Evolutionary conservation across 129 eudicot species (phyloP), one percentile per base, ranked within the genome.

Genomic region (Cynara cardunculus): DNA sequence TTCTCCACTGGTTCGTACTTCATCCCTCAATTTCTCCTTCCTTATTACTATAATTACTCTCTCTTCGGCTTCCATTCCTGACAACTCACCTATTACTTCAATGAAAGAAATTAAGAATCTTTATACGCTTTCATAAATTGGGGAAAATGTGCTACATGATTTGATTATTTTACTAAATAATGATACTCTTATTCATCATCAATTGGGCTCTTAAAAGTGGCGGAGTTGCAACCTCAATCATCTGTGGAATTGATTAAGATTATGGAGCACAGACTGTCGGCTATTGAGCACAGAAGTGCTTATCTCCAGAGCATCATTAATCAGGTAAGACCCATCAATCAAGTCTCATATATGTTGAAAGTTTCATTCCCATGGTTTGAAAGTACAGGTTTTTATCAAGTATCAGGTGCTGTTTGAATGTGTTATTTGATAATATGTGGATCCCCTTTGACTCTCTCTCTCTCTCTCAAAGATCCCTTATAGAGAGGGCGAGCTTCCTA

Each of bases 221-320:
- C 77, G 53, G 92, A 84, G 46, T 64, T 80, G 79, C 88, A 85
- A 69, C 90, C 90, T 75, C 95, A 94, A 16, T 66, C 91, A 70
- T 90, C 98, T 22, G 34, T 44, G 9, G 90, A 92, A 80, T 71
- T 94, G 9, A 88, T 92, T 69, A 87, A 85, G 80, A 90, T 94
- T 6, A 92, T 94, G 99, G 96, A 92, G 53, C 91, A 85, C 65
- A 89, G 90, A 59, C 32, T 92, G 72, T 86, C 89, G 13, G 88
- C 94, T 44, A 92, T 92, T 69, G 90, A 92, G 77, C 89, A 84
- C 83, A 76, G 96, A 34, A 86, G 78, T 84, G 87, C 91, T 87
- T 65, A 79, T 87, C 94, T 94, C 14, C 89, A 86, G 75, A 73
- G 78, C 28, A 68, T 92, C 41, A 68, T 88, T 61, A 82, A 85